Percentiles rank a stretch among this genome's conserved stretches.
Conservation (phyloP, 805 yeast species). For the Pichia manshurica region DNA sequence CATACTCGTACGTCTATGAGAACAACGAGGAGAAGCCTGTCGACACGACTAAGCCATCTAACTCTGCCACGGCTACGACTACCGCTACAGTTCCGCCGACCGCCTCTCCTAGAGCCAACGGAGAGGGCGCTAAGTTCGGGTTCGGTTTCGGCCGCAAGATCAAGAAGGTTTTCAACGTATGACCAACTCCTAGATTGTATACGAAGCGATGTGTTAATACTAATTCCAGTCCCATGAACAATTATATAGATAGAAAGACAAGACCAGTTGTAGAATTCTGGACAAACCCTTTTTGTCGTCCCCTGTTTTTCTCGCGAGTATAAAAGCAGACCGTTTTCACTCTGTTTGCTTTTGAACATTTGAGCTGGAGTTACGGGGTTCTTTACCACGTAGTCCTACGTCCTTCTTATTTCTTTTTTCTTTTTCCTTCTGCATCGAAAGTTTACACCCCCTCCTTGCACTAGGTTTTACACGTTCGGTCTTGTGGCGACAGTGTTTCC, state of each 20-base stretch:
- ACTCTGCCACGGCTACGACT: background rate
- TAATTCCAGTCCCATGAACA: no score
- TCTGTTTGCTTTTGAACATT: background rate
- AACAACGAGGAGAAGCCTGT: background rate
- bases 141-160: conserved; percentile 11
- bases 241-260: no score
- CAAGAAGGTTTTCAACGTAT: conserved; percentile 10
- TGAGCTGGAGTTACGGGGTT: no score
- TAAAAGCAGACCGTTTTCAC: background rate
- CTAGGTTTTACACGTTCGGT: background rate
- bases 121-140: conserved; percentile 1
- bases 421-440: conserved; percentile 14
- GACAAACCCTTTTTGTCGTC: no score
- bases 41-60: background rate
- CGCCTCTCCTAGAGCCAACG: background rate
- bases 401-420: background rate
- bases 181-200: no score
- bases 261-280: no score
- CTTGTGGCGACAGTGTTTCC: background rate
- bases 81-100: background rate
- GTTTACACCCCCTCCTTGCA: conserved; percentile 15
- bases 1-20: background rate
- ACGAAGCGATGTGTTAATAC: no score
- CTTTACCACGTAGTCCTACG: background rate
- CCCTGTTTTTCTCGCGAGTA: background rate